Evolutionary conservation across 345 rosid species (phyloP).

Genomic region (Salix udensis): DNA sequence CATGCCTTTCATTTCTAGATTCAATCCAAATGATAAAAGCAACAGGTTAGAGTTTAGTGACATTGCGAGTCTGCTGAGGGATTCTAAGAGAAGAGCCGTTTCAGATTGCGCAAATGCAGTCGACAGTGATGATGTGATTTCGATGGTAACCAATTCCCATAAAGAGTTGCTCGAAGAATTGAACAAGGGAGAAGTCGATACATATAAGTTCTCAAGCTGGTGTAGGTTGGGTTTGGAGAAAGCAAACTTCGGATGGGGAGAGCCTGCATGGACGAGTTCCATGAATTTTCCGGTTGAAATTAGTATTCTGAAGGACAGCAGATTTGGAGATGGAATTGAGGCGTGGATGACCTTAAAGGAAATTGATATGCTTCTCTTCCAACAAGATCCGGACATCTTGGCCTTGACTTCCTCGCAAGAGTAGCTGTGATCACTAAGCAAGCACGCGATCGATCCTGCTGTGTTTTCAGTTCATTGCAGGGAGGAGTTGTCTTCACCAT

Average conservation of each 20-base stretch:
- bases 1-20: neutral
- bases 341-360: constrained; percentile 3
- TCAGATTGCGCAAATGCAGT: neutral
- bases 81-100: neutral
- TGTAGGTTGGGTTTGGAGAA: neutral
- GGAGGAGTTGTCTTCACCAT: too few species aligned
- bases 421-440: neutral
- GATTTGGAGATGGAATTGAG: constrained; percentile 3
- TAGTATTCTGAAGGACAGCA: neutral
- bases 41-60: neutral
- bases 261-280: neutral
- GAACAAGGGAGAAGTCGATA: neutral
- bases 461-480: too few species aligned
- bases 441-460: neutral
- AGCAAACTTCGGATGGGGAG: neutral
- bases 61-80: neutral
- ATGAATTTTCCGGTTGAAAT: neutral
- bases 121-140: neutral
- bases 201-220: neutral
- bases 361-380: neutral
- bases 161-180: neutral
- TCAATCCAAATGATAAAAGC: neutral
- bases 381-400: neutral
- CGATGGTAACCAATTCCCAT: neutral
- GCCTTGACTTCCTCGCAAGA: neutral